Conservation (phyloP, 495 filamentous ascomycete genomes). For the Rostrohypoxylon terebratum region DNA sequence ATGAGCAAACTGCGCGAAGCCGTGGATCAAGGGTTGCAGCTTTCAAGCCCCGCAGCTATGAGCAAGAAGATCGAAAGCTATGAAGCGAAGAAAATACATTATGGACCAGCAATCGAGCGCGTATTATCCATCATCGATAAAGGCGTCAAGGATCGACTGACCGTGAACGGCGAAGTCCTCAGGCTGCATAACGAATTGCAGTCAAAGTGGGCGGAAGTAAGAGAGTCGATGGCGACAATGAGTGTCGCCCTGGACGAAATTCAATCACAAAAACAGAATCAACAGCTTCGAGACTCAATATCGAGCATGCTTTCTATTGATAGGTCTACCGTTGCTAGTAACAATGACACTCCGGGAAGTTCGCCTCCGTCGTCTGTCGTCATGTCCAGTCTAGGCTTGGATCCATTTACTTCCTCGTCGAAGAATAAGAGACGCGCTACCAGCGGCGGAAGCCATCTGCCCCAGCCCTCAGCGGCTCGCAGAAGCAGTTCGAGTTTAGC, state of each 20-base stretch:
- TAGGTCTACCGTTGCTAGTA: slow-evolving; percentile 77
- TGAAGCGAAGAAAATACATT: slow-evolving; percentile 94
- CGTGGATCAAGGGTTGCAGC: slow-evolving; percentile 75
- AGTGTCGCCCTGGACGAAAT: slow-evolving; percentile 80
- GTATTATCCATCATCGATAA: slow-evolving; percentile 92
- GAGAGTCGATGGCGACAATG: slow-evolving; percentile 79
- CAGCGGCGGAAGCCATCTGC: slow-evolving; percentile 54
- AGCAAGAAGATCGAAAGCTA: slow-evolving; percentile 90
- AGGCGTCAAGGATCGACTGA: slow-evolving; percentile 88
- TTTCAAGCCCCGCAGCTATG: slow-evolving; percentile 73
- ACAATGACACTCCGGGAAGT: slow-evolving; percentile 82
- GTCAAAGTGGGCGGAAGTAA: slow-evolving; percentile 78
- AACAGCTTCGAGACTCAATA: slow-evolving; percentile 90
- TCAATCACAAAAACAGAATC: slow-evolving; percentile 69
- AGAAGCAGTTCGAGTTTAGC: slow-evolving; percentile 46
- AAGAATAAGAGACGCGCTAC: slow-evolving; percentile 58
- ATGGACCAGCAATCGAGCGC: slow-evolving; percentile 91
- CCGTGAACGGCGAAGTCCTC: slow-evolving; percentile 94
- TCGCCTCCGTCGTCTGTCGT: slow-evolving; percentile 92
- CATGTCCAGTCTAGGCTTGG: slow-evolving; percentile 68
- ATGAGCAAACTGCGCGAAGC: slow-evolving; percentile 84
- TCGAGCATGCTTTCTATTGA: slow-evolving; percentile 92
- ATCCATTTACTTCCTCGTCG: slow-evolving; percentile 56
- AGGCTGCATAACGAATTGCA: slow-evolving; percentile 85
- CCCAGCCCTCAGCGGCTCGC: slow-evolving; percentile 56